Percentiles rank a stretch among this genome's conserved stretches.
Conservation (phyloP, 768 basidiomycete genomes). For the Suillus clintonianus region DNA sequence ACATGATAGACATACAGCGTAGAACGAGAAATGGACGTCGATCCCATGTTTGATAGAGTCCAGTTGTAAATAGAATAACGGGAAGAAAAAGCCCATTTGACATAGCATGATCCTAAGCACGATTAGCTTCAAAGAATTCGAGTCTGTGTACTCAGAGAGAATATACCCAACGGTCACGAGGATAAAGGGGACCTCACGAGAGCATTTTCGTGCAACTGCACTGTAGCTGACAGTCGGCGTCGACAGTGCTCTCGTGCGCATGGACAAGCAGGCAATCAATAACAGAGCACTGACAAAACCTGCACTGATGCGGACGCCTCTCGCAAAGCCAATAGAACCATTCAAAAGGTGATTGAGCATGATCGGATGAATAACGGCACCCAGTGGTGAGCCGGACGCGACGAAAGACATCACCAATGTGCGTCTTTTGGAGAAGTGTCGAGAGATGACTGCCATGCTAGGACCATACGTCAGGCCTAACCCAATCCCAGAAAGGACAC, state of each 20-base stretch:
- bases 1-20: conserved; percentile 39
- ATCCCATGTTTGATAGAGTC: conserved; percentile 53
- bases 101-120: conserved; percentile 20
- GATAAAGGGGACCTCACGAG: conserved; percentile 23
- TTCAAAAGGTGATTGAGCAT: conserved; percentile 53
- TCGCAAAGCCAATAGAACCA: conserved; percentile 46
- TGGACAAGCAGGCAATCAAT: conserved; percentile 38
- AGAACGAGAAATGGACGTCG: conserved; percentile 49
- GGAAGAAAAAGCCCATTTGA: conserved; percentile 34
- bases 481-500: conserved; percentile 41
- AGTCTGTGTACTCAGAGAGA: not conserved
- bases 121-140: not conserved
- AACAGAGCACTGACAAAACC: conserved; percentile 38
- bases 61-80: conserved; percentile 60
- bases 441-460: conserved; percentile 41
- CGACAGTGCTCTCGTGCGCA: conserved; percentile 38
- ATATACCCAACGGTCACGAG: conserved; percentile 25
- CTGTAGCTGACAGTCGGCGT: conserved; percentile 11
- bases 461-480: conserved; percentile 49
- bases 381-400: conserved; percentile 50
- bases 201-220: conserved; percentile 22
- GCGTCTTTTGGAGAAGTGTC: conserved; percentile 44
- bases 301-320: conserved; percentile 41
- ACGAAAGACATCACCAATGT: conserved; percentile 47
- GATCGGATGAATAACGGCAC: conserved; percentile 58